phyloP scores from a whole-genome alignment of 1,139 yeast species.

The Hyphopichia buzzinii region DNA sequence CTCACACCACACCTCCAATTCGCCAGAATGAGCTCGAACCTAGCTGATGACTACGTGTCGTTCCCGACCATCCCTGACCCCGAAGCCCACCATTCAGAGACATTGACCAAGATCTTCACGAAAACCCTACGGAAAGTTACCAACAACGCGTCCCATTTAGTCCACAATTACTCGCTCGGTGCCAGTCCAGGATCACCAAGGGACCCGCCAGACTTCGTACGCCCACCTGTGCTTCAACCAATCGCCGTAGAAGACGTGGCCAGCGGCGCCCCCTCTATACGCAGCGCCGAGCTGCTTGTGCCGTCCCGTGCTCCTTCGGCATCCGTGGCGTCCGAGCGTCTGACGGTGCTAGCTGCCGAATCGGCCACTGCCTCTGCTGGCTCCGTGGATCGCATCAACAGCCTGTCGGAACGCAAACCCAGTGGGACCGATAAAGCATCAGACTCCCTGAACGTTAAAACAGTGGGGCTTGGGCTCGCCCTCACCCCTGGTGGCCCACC shows the following conservation, averaged over 20 bases:
- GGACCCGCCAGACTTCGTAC: constrained; percentile 7
- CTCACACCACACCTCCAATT: too few species aligned
- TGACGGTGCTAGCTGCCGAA: not conserved
- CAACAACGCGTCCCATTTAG: constrained; percentile 42
- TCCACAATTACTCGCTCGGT: constrained; percentile 23
- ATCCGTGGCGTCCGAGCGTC: not conserved
- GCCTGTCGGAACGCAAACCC: too few species aligned
- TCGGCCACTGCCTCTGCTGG: not conserved
- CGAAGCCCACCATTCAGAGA: constrained; percentile 30
- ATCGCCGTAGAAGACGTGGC: not conserved
- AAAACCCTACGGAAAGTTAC: constrained; percentile 46
- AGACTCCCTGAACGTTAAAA: too few species aligned
- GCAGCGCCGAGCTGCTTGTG: not conserved
- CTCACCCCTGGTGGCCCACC: not conserved
- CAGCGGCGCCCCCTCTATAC: not conserved
- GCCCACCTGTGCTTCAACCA: constrained; percentile 1
- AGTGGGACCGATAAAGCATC: too few species aligned
- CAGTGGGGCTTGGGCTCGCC: not conserved
- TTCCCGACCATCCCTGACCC: constrained; percentile 49
- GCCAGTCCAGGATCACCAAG: constrained; percentile 5
- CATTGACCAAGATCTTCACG: constrained; percentile 33
- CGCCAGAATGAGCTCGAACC: too few species aligned
- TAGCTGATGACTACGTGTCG: constrained; percentile 39
- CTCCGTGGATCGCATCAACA: too few species aligned
- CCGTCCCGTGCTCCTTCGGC: not conserved